Conservation (phyloP, 2,329 filamentous ascomycete genomes). For the Daldinia sp. region DNA sequence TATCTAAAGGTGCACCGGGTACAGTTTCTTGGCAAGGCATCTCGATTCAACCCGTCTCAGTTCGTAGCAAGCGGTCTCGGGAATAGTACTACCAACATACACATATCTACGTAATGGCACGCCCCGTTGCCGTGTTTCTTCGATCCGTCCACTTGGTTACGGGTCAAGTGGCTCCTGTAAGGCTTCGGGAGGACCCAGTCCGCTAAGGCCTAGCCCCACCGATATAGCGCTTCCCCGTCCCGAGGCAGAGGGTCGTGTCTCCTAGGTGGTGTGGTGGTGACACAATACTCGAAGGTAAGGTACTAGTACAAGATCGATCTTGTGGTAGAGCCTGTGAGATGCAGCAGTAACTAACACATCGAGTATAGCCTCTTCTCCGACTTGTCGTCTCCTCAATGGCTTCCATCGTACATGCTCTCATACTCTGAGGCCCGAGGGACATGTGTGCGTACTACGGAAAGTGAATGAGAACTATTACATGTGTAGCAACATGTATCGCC, state of each 20-base stretch:
- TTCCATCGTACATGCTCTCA: conserved; percentile 3
- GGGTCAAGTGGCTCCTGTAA: conserved; percentile 24
- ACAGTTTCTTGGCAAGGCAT: neutral
- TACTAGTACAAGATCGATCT: conserved; percentile 36
- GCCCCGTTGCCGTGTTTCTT: conserved; percentile 25
- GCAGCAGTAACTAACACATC: conserved; percentile 13
- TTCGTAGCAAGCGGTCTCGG: conserved; percentile 25
- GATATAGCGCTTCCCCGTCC: conserved; percentile 31
- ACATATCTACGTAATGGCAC: conserved; percentile 10
- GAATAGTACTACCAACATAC: conserved; percentile 20
- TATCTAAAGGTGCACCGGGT: neutral
- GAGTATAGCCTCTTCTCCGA: conserved; percentile 14
- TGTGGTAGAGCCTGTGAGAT: conserved; percentile 23
- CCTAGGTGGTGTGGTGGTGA: conserved; percentile 26
- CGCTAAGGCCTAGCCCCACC: conserved; percentile 27
- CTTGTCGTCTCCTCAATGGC: conserved; percentile 16
- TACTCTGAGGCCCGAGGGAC: neutral
- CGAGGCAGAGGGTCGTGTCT: conserved; percentile 36
- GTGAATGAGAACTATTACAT: conserved; percentile 4
- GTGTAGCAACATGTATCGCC: conserved; percentile 17
- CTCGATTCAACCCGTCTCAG: conserved; percentile 13
- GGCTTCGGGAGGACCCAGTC: conserved; percentile 32
- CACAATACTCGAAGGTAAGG: conserved; percentile 27
- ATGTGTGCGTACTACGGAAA: neutral
- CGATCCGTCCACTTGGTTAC: conserved; percentile 30